Evolutionary conservation across 805 yeast genomes (phyloP).

Genomic region (Kuraishia cidri): DNA sequence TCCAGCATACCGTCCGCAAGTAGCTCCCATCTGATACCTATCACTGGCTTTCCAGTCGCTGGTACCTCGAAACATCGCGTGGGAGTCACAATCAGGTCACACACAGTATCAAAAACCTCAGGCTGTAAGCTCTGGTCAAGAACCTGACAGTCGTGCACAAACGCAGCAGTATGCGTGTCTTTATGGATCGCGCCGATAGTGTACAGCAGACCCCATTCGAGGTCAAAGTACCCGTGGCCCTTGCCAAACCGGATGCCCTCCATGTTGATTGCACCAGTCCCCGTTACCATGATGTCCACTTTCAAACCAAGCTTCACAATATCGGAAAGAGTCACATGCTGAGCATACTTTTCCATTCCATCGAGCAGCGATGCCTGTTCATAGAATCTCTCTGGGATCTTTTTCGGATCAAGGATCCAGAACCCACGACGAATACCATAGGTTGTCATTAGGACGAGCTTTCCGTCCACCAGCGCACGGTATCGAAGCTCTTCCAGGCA

Average conservation of each 20-base stretch:
- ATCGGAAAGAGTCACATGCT: constrained; percentile 10
- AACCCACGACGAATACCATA: constrained; percentile 20
- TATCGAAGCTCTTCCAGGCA: constrained; percentile 17
- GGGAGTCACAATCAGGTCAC: constrained; percentile 19
- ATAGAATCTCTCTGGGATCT: constrained; percentile 10
- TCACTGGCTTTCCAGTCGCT: constrained; percentile 14
- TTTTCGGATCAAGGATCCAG: constrained; percentile 13
- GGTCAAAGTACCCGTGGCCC: constrained; percentile 21
- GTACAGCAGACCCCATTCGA: constrained; percentile 21
- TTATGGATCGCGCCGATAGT: constrained; percentile 12
- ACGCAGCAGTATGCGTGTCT: constrained; percentile 16
- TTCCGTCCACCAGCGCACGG: constrained; percentile 13
- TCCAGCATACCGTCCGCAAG: constrained; percentile 16
- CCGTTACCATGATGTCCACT: constrained; percentile 18
- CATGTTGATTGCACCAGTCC: constrained; percentile 20
- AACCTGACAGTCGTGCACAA: constrained; percentile 21
- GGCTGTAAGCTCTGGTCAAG: constrained; percentile 15
- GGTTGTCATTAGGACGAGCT: constrained; percentile 17
- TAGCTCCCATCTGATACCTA: constrained; percentile 18
- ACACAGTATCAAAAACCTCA: constrained; percentile 20
- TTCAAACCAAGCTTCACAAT: constrained; percentile 8
- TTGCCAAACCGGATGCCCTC: constrained; percentile 20
- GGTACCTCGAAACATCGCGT: constrained; percentile 7
- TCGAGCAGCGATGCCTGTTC: constrained; percentile 19
- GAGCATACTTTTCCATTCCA: constrained; percentile 18